Evolutionary conservation across 495 filamentous ascomycete species (phyloP).

Genomic region (Viridothelium virens): DNA sequence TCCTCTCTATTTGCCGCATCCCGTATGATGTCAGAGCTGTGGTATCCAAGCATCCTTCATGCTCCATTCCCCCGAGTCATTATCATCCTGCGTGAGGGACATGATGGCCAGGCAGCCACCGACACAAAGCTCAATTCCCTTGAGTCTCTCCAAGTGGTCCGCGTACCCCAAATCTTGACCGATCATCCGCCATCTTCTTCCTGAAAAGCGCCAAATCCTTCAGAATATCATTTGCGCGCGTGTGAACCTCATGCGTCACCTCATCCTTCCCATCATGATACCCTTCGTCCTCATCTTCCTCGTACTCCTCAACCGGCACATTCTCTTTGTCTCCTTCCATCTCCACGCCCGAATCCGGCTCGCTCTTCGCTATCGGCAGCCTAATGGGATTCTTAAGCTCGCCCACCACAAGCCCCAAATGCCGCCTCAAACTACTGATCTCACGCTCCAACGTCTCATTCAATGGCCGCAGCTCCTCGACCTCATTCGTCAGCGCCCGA

Average conservation of each 20-base stretch:
- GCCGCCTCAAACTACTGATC: slow-evolving; percentile 79
- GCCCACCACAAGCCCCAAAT: slow-evolving; percentile 78
- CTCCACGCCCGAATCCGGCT: slow-evolving; percentile 12
- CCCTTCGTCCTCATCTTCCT: slow-evolving; percentile 40
- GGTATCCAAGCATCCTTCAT: neutral
- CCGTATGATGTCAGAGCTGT: too few species aligned
- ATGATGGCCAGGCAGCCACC: neutral
- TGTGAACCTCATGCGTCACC: slow-evolving; percentile 53
- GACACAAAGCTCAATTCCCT: neutral
- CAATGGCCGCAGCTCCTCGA: slow-evolving; percentile 34
- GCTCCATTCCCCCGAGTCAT: neutral
- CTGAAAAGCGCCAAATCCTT: slow-evolving; percentile 74
- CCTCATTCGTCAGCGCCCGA: slow-evolving; percentile 67
- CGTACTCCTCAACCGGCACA: slow-evolving; percentile 28
- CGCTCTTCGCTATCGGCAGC: slow-evolving; percentile 35
- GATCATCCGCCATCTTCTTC: slow-evolving; percentile 74
- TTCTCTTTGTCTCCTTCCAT: slow-evolving; percentile 30
- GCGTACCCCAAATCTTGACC: slow-evolving; percentile 44
- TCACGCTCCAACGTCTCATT: slow-evolving; percentile 60
- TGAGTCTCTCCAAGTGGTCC: slow-evolving; percentile 1
- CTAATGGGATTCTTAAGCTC: slow-evolving; percentile 84
- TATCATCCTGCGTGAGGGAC: neutral
- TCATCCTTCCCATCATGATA: slow-evolving; percentile 41
- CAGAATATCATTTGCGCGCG: slow-evolving; percentile 56
- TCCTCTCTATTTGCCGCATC: too few species aligned